Evolutionary conservation across 2,329 filamentous ascomycete genomes (phyloP), one percentile per base, ranked within the genome.

Genomic region (Penicillium concentricum): DNA sequence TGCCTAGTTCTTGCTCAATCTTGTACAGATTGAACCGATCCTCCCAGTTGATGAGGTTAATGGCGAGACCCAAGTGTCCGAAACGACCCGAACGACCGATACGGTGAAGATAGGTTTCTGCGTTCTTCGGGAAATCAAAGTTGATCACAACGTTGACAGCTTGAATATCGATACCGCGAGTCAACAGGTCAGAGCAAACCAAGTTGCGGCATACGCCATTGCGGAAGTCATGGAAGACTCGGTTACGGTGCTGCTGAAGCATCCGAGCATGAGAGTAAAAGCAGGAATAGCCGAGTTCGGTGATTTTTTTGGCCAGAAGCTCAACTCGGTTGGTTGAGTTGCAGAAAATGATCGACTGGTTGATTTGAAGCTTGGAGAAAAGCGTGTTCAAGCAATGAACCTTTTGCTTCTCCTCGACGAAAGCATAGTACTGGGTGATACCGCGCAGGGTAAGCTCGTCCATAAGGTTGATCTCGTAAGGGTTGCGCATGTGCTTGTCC

Each of bases 271-370:
- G 94, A 66, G 93, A 97, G 80, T 99, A 99, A 80, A 97, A 99
- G 80, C 94, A 99, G 1, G 94, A 99, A 78, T 99, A 99, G 63
- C 94, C 94, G 63, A 99, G 86, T 76, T 99, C 95, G 46, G 95
- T 99, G 71, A 99, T 99, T 78, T 99, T 99, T 83, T 99, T 99
- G 49, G 94, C 94, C 26, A 99, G 85, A 51, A 99, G 83, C 78
- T 99, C 94, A 59, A 99, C 94, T 64, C 94, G 91, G 76, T 97
- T 97, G 52, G 94, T 99, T 39, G 94, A 99, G 78, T 99, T 99
- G 80, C 94, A 99, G 81, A 99, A 99, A 74, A 99, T 99, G 80
- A 99, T 99, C 61, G 95, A 99, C 81, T 99, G 94, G 79, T 99
- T 99, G 80, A 99, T 99, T 78, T 99, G 93, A 16, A 99, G 86